Conservation (phyloP, 441 rosid genomes). For the Mallotus repandus region DNA sequence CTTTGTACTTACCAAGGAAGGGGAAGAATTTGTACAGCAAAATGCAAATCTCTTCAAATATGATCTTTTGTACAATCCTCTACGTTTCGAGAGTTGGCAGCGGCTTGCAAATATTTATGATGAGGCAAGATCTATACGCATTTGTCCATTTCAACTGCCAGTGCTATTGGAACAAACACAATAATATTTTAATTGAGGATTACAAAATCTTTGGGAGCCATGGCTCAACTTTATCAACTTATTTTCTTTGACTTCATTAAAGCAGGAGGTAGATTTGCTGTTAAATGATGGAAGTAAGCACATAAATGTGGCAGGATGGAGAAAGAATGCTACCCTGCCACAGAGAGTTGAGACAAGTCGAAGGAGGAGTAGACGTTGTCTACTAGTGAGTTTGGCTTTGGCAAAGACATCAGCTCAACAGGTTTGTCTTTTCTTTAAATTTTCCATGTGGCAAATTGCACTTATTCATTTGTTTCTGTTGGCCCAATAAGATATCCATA, state of each 20-base stretch:
- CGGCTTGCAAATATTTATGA: conserved; percentile 95
- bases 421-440: conserved; percentile 44
- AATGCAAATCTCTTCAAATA: conserved; percentile 84
- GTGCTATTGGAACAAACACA: conserved; percentile 2
- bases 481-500: conserved; percentile 13
- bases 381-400: conserved; percentile 94
- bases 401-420: conserved; percentile 80
- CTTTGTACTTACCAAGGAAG: conserved; percentile 97
- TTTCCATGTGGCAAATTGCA: background rate
- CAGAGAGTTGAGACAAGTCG: conserved; percentile 95
- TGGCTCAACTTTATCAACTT: conserved; percentile 22
- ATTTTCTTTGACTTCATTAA: conserved; percentile 33
- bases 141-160: conserved; percentile 16
- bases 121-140: conserved; percentile 61
- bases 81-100: conserved; percentile 97
- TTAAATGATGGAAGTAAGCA: conserved; percentile 99
- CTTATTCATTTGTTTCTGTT: background rate
- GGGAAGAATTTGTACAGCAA: conserved; percentile 98
- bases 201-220: conserved; percentile 13
- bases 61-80: conserved; percentile 88
- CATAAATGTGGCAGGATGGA: conserved; percentile 91
- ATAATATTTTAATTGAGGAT: conserved; percentile 3
- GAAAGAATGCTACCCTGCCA: conserved; percentile 74
- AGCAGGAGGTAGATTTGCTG: conserved; percentile 97
- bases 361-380: conserved; percentile 96